Evolutionary conservation across 768 basidiomycete species (phyloP), one percentile per base, ranked within the genome.

Genomic region (Cyclocybe cylindracea): DNA sequence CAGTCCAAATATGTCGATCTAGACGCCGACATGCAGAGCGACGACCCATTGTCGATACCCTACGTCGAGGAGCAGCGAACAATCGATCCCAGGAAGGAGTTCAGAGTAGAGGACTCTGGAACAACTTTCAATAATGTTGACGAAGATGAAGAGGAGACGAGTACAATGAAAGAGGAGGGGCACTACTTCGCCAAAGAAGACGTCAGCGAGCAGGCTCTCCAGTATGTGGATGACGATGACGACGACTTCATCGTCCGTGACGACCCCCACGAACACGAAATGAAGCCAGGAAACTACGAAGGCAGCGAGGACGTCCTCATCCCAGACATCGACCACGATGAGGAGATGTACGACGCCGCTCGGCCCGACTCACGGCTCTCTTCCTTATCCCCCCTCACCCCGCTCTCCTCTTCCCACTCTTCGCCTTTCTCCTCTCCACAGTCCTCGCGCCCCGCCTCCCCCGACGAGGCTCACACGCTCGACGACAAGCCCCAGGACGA

Each of bases 401-500:
- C 49, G 55, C 6, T 54, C 51, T 9, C 40, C 37, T 29, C 42
- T 14, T 35, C 48, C 31, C 24, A 39, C 38, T 29, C 39, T 29
- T 54, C 53, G 1, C 53, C 52, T 16, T 50, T 54, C 45, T 55
- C 61, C 7, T 59, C 61, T 19, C 59, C 61, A 10, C 49, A 51
- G 33, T 61, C 62, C 18, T 63, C 62, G 10, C 55, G 59, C 29
- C 56, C 62, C 10, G 50, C 62, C 18, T 61, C 59, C 14, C 62
- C 65, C 41, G 82, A 86, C 48, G 89, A 92, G 59, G 85, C 84
- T 59, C 69, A 70, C 54, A 80, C 84, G 7, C 72, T 92, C 34
- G 64, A 69, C 40, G 71, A 78, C 46, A 87, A 84, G 62, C 67
- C 82, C 13, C 66, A 64, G 10, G 82, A 89, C 39, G 94, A 97